Evolutionary conservation across 2,329 filamentous ascomycete species (phyloP).

Genomic region (Plenodomus lindquistii): DNA sequence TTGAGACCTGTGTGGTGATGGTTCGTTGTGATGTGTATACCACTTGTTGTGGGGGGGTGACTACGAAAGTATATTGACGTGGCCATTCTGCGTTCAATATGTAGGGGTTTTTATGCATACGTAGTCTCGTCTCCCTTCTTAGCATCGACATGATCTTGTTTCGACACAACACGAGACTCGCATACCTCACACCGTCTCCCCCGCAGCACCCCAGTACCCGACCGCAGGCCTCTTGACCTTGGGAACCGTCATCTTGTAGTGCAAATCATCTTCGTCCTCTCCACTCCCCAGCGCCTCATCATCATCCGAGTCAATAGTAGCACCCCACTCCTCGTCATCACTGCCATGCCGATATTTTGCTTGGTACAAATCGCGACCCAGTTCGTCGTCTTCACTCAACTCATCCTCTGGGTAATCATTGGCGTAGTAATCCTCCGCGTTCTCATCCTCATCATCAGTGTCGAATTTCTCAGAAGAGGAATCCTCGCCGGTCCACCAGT

Average conservation of each 20-base stretch:
- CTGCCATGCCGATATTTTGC: conserved; percentile 42
- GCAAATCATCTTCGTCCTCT: conserved; percentile 36
- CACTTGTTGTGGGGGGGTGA: too few relatives aligned
- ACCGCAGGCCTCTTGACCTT: conserved; percentile 15
- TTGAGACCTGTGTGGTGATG: too few relatives aligned
- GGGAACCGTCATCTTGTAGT: conserved; percentile 34
- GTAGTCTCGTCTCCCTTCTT: too few relatives aligned
- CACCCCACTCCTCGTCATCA: conserved; percentile 46
- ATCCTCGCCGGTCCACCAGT: conserved; percentile 62
- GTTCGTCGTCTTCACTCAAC: conserved; percentile 71
- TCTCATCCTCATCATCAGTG: conserved; percentile 66
- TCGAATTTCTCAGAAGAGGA: conserved; percentile 58
- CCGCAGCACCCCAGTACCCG: conserved; percentile 32
- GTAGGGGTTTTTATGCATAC: too few relatives aligned
- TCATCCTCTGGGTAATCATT: conserved; percentile 83
- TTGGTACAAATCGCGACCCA: conserved; percentile 50
- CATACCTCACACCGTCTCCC: conserved; percentile 6
- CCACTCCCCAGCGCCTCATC: conserved; percentile 24
- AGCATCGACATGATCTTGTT: too few relatives aligned
- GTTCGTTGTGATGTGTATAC: too few relatives aligned
- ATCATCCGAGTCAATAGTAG: conserved; percentile 14
- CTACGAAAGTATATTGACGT: too few relatives aligned
- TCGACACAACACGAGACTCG: too few relatives aligned
- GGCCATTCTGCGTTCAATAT: too few relatives aligned
- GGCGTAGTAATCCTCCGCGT: conserved; percentile 76